phyloP scores from a whole-genome alignment of 2,329 filamentous ascomycete genomes.

The Trichophyton verrucosum region DNA sequence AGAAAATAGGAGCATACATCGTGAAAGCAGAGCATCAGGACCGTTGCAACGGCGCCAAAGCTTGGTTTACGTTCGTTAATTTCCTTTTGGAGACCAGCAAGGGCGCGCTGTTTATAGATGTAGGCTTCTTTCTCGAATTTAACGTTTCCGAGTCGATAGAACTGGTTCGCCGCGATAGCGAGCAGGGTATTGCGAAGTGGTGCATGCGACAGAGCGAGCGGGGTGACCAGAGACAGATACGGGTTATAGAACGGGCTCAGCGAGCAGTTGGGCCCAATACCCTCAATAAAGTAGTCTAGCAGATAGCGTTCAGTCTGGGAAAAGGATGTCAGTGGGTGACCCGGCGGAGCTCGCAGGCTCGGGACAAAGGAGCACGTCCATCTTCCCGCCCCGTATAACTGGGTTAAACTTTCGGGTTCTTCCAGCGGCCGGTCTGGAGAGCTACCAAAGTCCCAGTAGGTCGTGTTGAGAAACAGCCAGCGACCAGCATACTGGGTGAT shows the following conservation, averaged over 20 bases:
- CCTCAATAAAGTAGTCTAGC: conserved; percentile 21
- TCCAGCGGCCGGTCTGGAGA: neutral
- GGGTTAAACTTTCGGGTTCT: neutral
- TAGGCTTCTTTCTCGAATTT: conserved; percentile 17
- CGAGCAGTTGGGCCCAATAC: conserved; percentile 22
- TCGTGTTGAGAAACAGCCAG: conserved; percentile 21
- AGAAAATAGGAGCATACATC: conserved; percentile 14
- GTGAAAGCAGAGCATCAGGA: conserved; percentile 26
- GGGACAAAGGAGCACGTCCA: neutral
- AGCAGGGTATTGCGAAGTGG: conserved; percentile 20
- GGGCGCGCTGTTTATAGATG: conserved; percentile 18
- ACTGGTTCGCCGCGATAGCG: conserved; percentile 21
- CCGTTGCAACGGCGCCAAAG: conserved; percentile 19
- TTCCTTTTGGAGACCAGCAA: conserved; percentile 18
- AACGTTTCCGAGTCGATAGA: conserved; percentile 17
- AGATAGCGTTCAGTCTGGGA: conserved; percentile 14
- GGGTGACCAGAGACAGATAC: conserved; percentile 19
- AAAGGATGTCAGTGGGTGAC: conserved; percentile 12
- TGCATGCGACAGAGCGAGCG: conserved; percentile 15
- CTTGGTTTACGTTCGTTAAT: conserved; percentile 13
- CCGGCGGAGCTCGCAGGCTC: neutral
- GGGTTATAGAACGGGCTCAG: conserved; percentile 21
- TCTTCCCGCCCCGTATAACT: neutral
- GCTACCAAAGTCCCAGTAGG: conserved; percentile 14
- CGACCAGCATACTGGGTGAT: conserved; percentile 11